Evolutionary conservation across 2,329 filamentous ascomycete genomes (phyloP), one percentile per base, ranked within the genome.

Genomic region (Arachnopeziza araneosa): DNA sequence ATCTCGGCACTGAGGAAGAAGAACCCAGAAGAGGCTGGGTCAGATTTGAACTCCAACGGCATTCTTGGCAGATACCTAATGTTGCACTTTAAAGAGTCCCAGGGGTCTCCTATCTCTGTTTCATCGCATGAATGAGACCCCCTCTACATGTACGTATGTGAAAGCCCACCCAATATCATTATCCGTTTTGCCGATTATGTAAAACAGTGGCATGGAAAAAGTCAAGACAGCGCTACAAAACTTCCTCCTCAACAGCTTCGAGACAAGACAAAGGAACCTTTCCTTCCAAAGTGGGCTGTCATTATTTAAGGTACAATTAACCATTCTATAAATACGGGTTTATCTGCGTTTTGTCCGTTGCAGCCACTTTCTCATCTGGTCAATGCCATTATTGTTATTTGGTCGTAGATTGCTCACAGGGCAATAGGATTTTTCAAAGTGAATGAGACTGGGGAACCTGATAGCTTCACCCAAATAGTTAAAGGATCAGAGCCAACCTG

Each of bases 401-500:
- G 22, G 23, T 52, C 21, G 21, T 19, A 9, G 3, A 2, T 22
- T 17, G 17, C 48, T 62, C 58, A 67, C 21, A 65, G 58, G n/a
- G 58, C 24, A 57, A 68, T 57, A 19, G 67, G 59, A 32, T 50
- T 58, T 7, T 51, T 58, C 24, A 80, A 70, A 2, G 72, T 76
- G 63, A 81, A 76, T 0, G 75, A 77, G 8, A 80, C 75, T 0
- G 79, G 70, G 0, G 72, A 71, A 1, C 80, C 80, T 12, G 73
- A 70, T 56, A 83, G 68, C 26, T 72, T 23, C 12, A 53, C 59
- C 61, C 61, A 63, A 56, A 63, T 64, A 21, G 63, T 64, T 2
- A 64, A 53, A 6, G 63, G 63, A 55, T 64, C 67, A 76, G n/a
- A 83, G 26, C 68, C 67, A 70, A 84, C 72, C 67, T 86, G 82